phyloP scores from a whole-genome alignment of 129 eudicot genomes.

The Flaveria bidentis region DNA sequence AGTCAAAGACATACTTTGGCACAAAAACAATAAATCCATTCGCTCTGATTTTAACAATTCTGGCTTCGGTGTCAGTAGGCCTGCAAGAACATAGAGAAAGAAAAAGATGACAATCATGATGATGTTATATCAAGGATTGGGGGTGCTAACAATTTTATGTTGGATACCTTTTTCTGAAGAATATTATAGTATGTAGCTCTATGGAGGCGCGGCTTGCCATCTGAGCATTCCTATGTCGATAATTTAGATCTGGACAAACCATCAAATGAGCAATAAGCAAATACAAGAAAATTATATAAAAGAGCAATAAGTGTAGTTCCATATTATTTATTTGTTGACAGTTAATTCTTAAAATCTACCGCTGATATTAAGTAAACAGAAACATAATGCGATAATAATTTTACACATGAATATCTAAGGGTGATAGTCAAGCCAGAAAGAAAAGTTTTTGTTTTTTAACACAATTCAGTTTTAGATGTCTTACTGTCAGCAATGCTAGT shows the following conservation, averaged over 20 bases:
- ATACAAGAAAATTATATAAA: neutral
- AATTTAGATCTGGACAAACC: slow-evolving; percentile 70
- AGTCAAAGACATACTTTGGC: slow-evolving; percentile 70
- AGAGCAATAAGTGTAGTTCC: neutral
- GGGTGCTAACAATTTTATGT: neutral
- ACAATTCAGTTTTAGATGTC: slow-evolving; percentile 22
- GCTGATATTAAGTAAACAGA: neutral
- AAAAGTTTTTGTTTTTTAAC: neutral
- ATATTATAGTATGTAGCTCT: slow-evolving; percentile 89
- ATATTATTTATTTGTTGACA: neutral
- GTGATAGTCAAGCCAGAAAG: neutral
- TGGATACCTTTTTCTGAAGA: slow-evolving; percentile 76
- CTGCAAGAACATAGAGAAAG: slow-evolving; percentile 51
- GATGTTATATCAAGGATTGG: neutral
- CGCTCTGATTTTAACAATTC: slow-evolving; percentile 87
- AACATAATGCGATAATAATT: neutral
- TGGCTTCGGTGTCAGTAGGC: slow-evolving; percentile 89
- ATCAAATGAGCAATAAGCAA: neutral
- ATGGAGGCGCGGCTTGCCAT: slow-evolving; percentile 99
- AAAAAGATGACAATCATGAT: slow-evolving; percentile 7
- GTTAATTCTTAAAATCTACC: neutral
- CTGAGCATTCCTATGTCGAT: slow-evolving; percentile 96
- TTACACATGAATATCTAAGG: slow-evolving; percentile 6
- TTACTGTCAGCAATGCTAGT: slow-evolving; percentile 93
- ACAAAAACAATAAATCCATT: slow-evolving; percentile 97